Evolutionary conservation across 495 filamentous ascomycete genomes (phyloP).

Genomic region (Extremus antarcticus): DNA sequence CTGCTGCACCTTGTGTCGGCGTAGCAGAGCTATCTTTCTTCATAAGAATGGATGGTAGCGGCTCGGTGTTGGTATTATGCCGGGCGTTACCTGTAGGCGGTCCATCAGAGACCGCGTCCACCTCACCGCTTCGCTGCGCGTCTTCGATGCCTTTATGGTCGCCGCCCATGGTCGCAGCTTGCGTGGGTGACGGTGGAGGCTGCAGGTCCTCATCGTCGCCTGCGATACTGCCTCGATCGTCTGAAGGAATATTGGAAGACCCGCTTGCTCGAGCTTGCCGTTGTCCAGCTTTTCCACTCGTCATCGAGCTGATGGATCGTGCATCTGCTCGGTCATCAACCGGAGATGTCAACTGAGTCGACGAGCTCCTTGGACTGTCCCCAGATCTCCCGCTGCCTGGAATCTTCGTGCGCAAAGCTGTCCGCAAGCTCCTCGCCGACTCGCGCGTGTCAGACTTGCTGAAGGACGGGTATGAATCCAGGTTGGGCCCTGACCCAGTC

Average conservation of each 20-base stretch:
- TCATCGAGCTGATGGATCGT: constrained; percentile 58
- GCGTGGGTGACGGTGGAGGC: constrained; percentile 81
- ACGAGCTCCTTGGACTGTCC: constrained; percentile 73
- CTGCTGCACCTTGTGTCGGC: constrained; percentile 7
- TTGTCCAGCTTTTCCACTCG: constrained; percentile 41
- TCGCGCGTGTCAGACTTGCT: constrained; percentile 91
- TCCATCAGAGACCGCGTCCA: constrained; percentile 90
- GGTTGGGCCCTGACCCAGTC: constrained; percentile 27
- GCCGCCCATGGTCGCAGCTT: constrained; percentile 63
- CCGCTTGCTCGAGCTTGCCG: constrained; percentile 33
- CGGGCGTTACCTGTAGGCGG: constrained; percentile 56
- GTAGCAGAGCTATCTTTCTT: constrained; percentile 44
- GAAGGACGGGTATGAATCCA: constrained; percentile 82
- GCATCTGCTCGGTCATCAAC: constrained; percentile 60
- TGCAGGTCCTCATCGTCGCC: constrained; percentile 45
- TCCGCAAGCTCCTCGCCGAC: constrained; percentile 74
- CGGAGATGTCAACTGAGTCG: constrained; percentile 43
- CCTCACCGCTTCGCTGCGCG: constrained; percentile 77
- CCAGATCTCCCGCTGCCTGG: constrained; percentile 50
- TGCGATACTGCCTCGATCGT: constrained; percentile 22
- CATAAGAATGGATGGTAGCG: constrained; percentile 70
- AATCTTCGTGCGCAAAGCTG: constrained; percentile 65
- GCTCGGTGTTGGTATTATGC: constrained; percentile 40
- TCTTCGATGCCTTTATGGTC: constrained; percentile 69
- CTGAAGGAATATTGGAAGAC: constrained; percentile 19